Evolutionary conservation across 306 rosid species (phyloP).

Genomic region (Pyrus communis): DNA sequence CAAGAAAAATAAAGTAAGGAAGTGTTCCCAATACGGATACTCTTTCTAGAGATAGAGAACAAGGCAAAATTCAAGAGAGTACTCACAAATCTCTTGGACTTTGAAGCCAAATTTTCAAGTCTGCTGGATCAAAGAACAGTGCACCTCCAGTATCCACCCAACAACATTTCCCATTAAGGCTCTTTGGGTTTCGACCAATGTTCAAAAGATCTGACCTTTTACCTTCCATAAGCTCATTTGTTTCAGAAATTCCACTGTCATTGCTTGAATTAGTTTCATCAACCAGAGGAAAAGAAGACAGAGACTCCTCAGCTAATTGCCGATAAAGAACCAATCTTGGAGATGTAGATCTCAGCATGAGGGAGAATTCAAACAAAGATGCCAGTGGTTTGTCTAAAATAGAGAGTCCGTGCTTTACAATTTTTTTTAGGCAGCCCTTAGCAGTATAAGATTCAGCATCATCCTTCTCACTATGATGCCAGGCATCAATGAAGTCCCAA

Average conservation of each 20-base stretch:
- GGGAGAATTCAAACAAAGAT: slow-evolving; percentile 74
- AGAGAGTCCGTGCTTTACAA: slow-evolving; percentile 41
- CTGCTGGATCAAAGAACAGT: slow-evolving; percentile 53
- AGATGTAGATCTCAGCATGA: slow-evolving; percentile 78
- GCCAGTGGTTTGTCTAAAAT: slow-evolving; percentile 61
- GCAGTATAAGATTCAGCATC: slow-evolving; percentile 38
- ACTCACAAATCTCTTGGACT: slow-evolving; percentile 43
- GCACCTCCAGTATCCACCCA: slow-evolving; percentile 81
- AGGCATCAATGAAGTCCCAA: slow-evolving; percentile 74
- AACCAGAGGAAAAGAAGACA: slow-evolving; percentile 64
- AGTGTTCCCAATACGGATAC: neutral
- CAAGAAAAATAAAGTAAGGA: slow-evolving; percentile 9
- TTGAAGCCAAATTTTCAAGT: slow-evolving; percentile 49
- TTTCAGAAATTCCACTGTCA: slow-evolving; percentile 19
- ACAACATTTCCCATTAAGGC: slow-evolving; percentile 67
- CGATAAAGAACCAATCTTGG: slow-evolving; percentile 74
- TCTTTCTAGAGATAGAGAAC: neutral
- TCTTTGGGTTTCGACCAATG: slow-evolving; percentile 37
- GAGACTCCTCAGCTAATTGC: slow-evolving; percentile 74
- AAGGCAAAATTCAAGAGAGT: neutral
- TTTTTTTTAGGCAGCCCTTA: slow-evolving; percentile 54
- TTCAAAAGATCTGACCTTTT: slow-evolving; percentile 36
- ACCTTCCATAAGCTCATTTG: slow-evolving; percentile 13
- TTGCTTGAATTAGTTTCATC: slow-evolving; percentile 43
- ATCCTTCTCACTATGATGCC: slow-evolving; percentile 48